Conservation (phyloP, 2,329 filamentous ascomycete genomes). For the Aspergillus texensis region DNA sequence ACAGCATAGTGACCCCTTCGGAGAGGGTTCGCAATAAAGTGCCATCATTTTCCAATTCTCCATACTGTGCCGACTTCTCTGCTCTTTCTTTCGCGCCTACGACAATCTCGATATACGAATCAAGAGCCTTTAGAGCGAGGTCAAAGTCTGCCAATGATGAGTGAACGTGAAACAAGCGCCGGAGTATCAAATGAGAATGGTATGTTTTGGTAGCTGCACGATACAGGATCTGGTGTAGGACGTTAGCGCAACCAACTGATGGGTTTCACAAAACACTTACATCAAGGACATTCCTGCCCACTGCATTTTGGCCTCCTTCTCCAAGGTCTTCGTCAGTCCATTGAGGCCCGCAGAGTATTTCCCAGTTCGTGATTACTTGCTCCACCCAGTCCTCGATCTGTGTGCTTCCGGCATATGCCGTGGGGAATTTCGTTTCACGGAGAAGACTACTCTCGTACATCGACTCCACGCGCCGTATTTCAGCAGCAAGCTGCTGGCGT, state of each 20-base stretch:
- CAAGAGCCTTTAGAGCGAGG: conserved; percentile 84
- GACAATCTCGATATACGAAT: conserved; percentile 88
- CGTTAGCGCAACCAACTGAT: not conserved
- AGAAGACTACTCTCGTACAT: conserved; percentile 80
- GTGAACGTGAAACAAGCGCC: conserved; percentile 86
- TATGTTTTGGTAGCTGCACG: conserved; percentile 90
- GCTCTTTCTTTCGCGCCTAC: conserved; percentile 81
- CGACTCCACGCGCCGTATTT: conserved; percentile 77
- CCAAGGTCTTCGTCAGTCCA: conserved; percentile 84
- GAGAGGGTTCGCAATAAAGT: conserved; percentile 76
- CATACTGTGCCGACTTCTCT: conserved; percentile 65
- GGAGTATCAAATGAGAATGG: conserved; percentile 86
- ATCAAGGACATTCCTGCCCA: conserved; percentile 76
- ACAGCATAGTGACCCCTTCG: conserved; percentile 77
- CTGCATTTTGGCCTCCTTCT: conserved; percentile 73
- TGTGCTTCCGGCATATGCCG: conserved; percentile 74
- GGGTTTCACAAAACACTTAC: conserved; percentile 37
- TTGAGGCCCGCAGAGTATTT: conserved; percentile 72
- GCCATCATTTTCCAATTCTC: conserved; percentile 78
- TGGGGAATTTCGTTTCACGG: conserved; percentile 79
- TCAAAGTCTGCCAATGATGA: conserved; percentile 88
- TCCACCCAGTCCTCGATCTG: conserved; percentile 83
- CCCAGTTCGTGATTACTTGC: conserved; percentile 82
- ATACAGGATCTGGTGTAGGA: conserved; percentile 70
- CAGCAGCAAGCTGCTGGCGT: conserved; percentile 68